phyloP scores from a whole-genome alignment of 1,284 basidiomycete genomes.

The Sporisorium exsertum region DNA sequence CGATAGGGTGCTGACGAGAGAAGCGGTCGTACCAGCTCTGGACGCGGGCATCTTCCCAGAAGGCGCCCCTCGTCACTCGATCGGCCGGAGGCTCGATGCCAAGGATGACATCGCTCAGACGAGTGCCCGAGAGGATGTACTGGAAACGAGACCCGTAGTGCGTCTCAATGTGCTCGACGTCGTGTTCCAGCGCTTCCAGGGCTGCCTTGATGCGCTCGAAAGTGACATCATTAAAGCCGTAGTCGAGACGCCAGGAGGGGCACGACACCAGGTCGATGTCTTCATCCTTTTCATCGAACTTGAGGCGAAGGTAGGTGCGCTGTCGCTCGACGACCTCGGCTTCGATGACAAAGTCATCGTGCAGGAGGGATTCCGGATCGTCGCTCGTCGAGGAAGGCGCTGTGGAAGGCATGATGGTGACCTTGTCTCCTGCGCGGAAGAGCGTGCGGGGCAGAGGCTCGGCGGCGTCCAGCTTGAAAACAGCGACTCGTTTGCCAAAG shows the following conservation, averaged over 20 bases:
- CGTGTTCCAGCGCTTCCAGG: slow-evolving; percentile 75
- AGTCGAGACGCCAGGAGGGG: slow-evolving; percentile 74
- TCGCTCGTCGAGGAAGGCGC: not conserved
- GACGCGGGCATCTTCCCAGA: slow-evolving; percentile 72
- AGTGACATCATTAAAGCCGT: slow-evolving; percentile 77
- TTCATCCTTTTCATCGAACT: slow-evolving; percentile 54
- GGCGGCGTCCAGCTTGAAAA: slow-evolving; percentile 60
- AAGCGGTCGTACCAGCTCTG: slow-evolving; percentile 70
- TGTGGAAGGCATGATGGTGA: slow-evolving; percentile 51
- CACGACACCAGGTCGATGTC: slow-evolving; percentile 55
- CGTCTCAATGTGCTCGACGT: slow-evolving; percentile 72
- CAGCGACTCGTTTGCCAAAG: slow-evolving; percentile 58
- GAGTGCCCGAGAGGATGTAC: slow-evolving; percentile 56
- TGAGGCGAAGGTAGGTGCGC: slow-evolving; percentile 53
- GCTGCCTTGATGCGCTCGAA: slow-evolving; percentile 80
- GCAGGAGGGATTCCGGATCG: slow-evolving; percentile 3
- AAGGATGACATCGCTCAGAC: slow-evolving; percentile 68
- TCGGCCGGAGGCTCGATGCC: slow-evolving; percentile 76
- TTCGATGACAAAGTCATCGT: slow-evolving; percentile 33
- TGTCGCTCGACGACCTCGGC: slow-evolving; percentile 59
- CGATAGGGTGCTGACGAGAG: slow-evolving; percentile 73
- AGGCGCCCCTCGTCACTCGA: slow-evolving; percentile 72
- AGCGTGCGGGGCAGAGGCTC: slow-evolving; percentile 51
- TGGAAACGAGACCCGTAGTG: slow-evolving; percentile 47
- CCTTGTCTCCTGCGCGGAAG: slow-evolving; percentile 52